Evolutionary conservation across 768 basidiomycete species (phyloP), one percentile per base, ranked within the genome.

Genomic region (Boletales sp.): DNA sequence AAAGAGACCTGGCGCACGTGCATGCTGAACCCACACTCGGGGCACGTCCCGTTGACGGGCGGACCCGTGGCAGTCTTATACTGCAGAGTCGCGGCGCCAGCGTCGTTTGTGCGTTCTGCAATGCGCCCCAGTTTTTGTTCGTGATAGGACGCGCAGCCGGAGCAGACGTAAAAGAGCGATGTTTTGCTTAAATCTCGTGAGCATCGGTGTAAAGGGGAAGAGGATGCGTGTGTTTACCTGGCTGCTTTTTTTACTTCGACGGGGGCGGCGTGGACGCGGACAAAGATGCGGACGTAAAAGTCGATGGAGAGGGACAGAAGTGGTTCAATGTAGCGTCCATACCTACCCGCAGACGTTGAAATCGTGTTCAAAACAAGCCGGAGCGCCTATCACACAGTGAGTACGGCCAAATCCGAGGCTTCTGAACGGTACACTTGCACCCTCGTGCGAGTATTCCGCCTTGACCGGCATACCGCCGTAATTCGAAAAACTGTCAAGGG

Each of bases 251-350:
- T 99, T 38, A 94, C 94, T 65, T 94, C 84, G 24, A 85, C 67
- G 0, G 93, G 86, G 4, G 83, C 75, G 0, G 85, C 77, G 45
- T 80, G 74, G 5, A 99, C 73, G 10, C 87, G 82, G 14, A 97
- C 81, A 61, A 97, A 99, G 17, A 98, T 62, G 4, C 97, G 86
- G 21, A 97, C 85, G 66, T 99, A 99, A 67, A 98, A 99, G 61
- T 99, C 97, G 62, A 99, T 95, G 14, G 92, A 95, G 30, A 99
- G 74, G 0, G 88, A 94, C 4, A 97, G 69, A 8, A 97, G 71
- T 10, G 97, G 97, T 56, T 87, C 80, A 53, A 99, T 91, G 62
- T 86, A 89, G 36, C 93, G 84, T 5, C 97, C 95, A 62, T 98
- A 98, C 61, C 94, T 80, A 19, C 87, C 81, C 2, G 97, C 97